These are phyloP conservation scores for Xylaria sp. DNA, from an alignment of 2,329 filamentous ascomycete genomes.

Conservation along the genomic window DNA sequence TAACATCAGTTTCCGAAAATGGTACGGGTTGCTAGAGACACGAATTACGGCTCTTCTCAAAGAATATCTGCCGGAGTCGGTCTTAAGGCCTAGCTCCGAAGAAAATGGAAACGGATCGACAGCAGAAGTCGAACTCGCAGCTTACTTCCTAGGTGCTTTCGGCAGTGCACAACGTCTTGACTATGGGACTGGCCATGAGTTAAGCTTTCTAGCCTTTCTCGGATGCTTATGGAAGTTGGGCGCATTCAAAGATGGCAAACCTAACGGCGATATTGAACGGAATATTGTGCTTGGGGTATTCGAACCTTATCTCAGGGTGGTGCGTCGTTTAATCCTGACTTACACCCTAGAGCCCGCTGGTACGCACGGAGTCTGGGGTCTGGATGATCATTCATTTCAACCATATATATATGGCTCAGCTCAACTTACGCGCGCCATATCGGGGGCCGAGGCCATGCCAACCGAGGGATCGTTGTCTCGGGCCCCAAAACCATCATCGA, in stretches of 20 bases:
- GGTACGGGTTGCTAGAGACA: conserved; percentile 77
- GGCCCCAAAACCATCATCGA: conserved; percentile 76
- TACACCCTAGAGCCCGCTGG: conserved; percentile 96
- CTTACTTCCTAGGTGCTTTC: conserved; percentile 87
- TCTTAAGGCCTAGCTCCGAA: conserved; percentile 45
- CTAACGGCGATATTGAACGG: conserved; percentile 72
- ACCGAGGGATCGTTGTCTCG: conserved; percentile 80
- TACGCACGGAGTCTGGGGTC: conserved; percentile 96
- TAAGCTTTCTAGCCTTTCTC: conserved; percentile 93
- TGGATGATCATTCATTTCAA: conserved; percentile 96
- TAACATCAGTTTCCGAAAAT: conserved; percentile 88
- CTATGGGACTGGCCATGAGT: conserved; percentile 95
- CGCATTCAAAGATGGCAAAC: conserved; percentile 71
- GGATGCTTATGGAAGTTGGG: conserved; percentile 91
- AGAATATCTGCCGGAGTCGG: conserved; percentile 62
- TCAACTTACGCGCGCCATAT: conserved; percentile 83
- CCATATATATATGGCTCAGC: conserved; percentile 97
- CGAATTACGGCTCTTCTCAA: conserved; percentile 66
- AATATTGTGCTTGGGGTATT: conserved; percentile 84
- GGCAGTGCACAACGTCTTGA: conserved; percentile 90
- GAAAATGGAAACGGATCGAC: conserved; percentile 52
- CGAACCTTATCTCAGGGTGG: conserved; percentile 78
- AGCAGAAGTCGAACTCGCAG: conserved; percentile 74
- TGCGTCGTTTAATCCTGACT: conserved; percentile 84
- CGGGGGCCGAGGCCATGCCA: conserved; percentile 71